phyloP scores from a whole-genome alignment of 352 stramenopile genomes.

The Pythium biforme region DNA sequence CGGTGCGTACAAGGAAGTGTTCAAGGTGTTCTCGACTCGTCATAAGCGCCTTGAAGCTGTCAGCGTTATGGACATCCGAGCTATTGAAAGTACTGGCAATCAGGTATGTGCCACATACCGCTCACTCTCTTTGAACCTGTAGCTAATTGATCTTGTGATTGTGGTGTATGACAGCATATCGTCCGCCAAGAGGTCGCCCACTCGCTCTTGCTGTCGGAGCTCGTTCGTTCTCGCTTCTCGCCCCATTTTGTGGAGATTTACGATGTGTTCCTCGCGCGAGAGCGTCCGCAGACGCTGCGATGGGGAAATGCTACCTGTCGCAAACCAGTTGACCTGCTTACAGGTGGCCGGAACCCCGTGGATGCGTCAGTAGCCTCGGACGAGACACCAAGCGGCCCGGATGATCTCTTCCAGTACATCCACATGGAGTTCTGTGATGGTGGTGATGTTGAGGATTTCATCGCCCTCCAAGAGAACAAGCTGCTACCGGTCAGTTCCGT shows the following conservation, averaged over 20 bases:
- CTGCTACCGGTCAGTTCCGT: conserved; percentile 49
- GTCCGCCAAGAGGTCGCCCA: conserved; percentile 94
- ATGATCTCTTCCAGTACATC: conserved; percentile 93
- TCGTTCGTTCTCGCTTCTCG: conserved; percentile 85
- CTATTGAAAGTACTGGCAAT: conserved; percentile 85
- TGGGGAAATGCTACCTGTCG: conserved; percentile 68
- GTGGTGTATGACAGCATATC: conserved; percentile 46
- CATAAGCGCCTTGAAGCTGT: conserved; percentile 70
- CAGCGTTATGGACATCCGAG: conserved; percentile 92
- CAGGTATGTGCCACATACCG: conserved; percentile 43
- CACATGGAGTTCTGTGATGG: conserved; percentile 97
- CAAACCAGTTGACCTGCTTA: conserved; percentile 63
- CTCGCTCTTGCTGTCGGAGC: conserved; percentile 89
- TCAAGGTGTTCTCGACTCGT: conserved; percentile 71
- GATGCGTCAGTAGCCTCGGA: conserved; percentile 2
- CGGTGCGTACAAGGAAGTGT: conserved; percentile 89
- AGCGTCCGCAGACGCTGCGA: conserved; percentile 42
- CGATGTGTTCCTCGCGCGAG: conserved; percentile 88
- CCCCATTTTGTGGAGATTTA: conserved; percentile 95
- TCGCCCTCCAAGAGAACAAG: conserved; percentile 82
- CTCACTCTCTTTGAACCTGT: not conserved
- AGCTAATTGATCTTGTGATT: not conserved
- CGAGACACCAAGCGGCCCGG: conserved; percentile 16
- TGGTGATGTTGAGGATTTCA: conserved; percentile 96
- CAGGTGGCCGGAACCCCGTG: conserved; percentile 25